Percentiles rank a stretch among this genome's conserved stretches.
Conservation (phyloP, 495 filamentous ascomycete genomes). For the Bathelium albidoporum region DNA sequence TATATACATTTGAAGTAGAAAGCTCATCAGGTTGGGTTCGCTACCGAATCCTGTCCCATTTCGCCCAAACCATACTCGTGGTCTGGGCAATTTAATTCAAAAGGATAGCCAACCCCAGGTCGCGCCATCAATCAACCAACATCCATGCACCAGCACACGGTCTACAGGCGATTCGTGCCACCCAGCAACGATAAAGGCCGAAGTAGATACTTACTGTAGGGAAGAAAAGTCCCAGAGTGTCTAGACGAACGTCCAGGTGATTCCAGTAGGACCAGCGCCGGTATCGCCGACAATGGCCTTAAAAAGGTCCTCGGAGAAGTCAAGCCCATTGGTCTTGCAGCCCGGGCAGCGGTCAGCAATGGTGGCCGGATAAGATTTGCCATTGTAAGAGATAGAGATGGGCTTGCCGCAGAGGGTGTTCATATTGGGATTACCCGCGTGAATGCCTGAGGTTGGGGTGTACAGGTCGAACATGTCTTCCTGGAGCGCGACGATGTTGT, state of each 20-base stretch:
- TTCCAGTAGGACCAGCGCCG: neutral
- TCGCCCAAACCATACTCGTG: neutral
- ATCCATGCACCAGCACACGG: neutral
- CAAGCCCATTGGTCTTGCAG: constrained; percentile 20
- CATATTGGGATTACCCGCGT: constrained; percentile 30
- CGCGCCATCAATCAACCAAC: neutral
- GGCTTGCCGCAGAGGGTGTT: constrained; percentile 33
- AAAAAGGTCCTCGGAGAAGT: constrained; percentile 20
- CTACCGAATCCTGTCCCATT: neutral
- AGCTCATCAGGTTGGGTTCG: neutral
- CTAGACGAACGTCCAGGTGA: neutral
- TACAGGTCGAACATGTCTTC: constrained; percentile 16
- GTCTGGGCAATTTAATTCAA: no score
- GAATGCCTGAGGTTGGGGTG: constrained; percentile 4
- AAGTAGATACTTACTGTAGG: neutral
- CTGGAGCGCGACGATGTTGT: constrained; percentile 33
- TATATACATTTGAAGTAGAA: neutral
- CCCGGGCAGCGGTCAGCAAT: constrained; percentile 28
- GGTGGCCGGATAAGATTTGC: constrained; percentile 14
- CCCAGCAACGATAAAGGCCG: neutral
- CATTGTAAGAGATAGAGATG: constrained; percentile 24
- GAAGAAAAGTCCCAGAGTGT: neutral
- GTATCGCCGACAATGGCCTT: neutral
- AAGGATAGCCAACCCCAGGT: neutral
- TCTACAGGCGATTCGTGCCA: neutral